Conservation (phyloP, 2,329 filamentous ascomycete genomes). For the Pleurostoma richardsiae region DNA sequence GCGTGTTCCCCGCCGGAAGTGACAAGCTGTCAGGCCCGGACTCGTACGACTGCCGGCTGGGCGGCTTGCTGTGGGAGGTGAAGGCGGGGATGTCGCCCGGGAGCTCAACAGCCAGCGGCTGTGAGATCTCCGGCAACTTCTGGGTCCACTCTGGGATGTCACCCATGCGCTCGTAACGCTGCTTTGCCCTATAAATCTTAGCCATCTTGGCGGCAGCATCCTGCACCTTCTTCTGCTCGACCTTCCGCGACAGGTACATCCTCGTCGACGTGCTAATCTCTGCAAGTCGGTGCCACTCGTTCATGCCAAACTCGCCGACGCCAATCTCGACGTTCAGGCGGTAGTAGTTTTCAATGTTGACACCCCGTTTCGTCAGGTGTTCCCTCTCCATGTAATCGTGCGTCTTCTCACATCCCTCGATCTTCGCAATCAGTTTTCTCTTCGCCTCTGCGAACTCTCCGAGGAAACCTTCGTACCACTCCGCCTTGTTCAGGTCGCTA, state of each 20-base stretch:
- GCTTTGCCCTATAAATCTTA: conserved; percentile 74
- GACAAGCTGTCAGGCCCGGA: conserved; percentile 47
- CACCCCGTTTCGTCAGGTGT: conserved; percentile 68
- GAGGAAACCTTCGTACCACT: conserved; percentile 93
- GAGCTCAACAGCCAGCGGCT: conserved; percentile 52
- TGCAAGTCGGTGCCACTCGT: conserved; percentile 90
- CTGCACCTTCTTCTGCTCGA: conserved; percentile 72
- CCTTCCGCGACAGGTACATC: conserved; percentile 69
- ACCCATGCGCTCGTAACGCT: conserved; percentile 52
- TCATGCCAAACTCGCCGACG: conserved; percentile 97
- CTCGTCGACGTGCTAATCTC: conserved; percentile 93
- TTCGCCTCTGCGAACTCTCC: conserved; percentile 90
- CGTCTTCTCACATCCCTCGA: conserved; percentile 89
- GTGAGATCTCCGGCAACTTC: conserved; percentile 32
- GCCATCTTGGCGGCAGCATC: conserved; percentile 76
- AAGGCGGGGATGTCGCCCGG: conserved; percentile 46
- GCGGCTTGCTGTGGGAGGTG: conserved; percentile 25
- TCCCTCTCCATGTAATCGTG: conserved; percentile 83
- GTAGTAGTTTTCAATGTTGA: conserved; percentile 88
- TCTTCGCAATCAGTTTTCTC: conserved; percentile 78
- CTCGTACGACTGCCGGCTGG: conserved; percentile 51
- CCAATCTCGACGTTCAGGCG: conserved; percentile 95
- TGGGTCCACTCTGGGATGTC: conserved; percentile 38
- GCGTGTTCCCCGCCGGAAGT: conserved; percentile 27
- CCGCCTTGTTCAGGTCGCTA: conserved; percentile 64